These are phyloP conservation scores for Malassezia slooffiae DNA, from an alignment of 1,284 basidiomycete species.

Conservation along the genomic window DNA sequence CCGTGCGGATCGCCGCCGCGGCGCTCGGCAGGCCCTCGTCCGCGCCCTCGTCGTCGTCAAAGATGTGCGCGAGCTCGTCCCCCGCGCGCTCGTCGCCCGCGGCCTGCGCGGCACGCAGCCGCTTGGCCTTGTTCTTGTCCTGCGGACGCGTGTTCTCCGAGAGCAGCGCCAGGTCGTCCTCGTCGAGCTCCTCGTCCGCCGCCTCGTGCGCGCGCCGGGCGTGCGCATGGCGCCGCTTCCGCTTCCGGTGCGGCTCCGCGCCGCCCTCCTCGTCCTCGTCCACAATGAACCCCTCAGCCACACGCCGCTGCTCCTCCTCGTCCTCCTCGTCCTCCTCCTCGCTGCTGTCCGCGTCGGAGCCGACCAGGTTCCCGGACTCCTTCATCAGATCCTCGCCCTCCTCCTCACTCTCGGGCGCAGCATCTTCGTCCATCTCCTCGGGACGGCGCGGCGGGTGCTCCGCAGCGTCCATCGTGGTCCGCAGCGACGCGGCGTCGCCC, in stretches of 20 bases:
- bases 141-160: slow-evolving; percentile 79
- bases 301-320: slow-evolving; percentile 40
- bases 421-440: slow-evolving; percentile 24
- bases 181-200: slow-evolving; percentile 66
- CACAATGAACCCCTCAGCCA: slow-evolving; percentile 44
- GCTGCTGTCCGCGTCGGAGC: slow-evolving; percentile 29
- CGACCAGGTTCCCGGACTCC: slow-evolving; percentile 33
- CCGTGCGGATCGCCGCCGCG: slow-evolving; percentile 25
- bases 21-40: slow-evolving; percentile 42
- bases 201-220: slow-evolving; percentile 13
- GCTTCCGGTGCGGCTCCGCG: slow-evolving; percentile 52
- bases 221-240: slow-evolving; percentile 31
- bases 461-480: slow-evolving; percentile 2
- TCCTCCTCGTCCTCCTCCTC: slow-evolving; percentile 45
- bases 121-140: slow-evolving; percentile 38
- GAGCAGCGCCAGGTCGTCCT: slow-evolving; percentile 85
- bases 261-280: slow-evolving; percentile 44
- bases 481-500: slow-evolving; percentile 2
- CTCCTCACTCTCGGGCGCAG: slow-evolving; percentile 23
- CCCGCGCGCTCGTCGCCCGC: slow-evolving; percentile 49
- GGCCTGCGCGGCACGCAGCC: slow-evolving; percentile 17
- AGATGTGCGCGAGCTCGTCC: slow-evolving; percentile 64
- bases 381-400: slow-evolving; percentile 41
- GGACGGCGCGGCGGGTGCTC: not conserved
- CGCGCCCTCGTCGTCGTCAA: slow-evolving; percentile 63